Conservation (phyloP, 345 rosid species). For the Syzygium grande region DNA sequence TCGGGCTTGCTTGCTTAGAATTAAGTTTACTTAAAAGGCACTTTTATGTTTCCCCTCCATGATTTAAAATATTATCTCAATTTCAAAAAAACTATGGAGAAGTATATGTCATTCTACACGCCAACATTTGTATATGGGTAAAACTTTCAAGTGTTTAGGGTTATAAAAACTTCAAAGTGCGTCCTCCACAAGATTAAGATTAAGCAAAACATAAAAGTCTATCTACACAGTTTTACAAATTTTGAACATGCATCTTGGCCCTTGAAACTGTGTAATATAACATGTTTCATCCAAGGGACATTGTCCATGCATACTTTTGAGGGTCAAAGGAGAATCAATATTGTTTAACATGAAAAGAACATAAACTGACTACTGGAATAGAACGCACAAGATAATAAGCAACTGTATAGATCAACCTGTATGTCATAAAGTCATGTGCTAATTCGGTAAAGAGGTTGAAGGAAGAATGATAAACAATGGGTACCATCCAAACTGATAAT, state of each 20-base stretch:
- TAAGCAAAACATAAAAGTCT: neutral
- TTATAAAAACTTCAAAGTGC: neutral
- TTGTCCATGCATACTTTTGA: neutral
- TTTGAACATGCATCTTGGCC: neutral
- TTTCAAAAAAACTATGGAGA: neutral
- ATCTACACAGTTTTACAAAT: neutral
- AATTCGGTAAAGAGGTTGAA: neutral
- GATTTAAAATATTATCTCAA: neutral
- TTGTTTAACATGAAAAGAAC: neutral
- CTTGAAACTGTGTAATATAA: neutral
- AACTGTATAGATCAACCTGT: neutral
- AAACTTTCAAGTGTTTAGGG: neutral
- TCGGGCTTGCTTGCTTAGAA: neutral
- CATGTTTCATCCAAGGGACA: neutral
- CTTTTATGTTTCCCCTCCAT: neutral
- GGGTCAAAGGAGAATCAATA: neutral
- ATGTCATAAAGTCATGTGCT: neutral
- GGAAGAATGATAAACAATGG: neutral
- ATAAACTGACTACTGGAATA: no score
- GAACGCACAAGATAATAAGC: no score
- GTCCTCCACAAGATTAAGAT: neutral
- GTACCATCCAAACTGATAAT: neutral
- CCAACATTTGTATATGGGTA: neutral
- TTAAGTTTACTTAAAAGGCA: neutral
- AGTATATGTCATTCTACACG: neutral